Evolutionary conservation across 2,329 filamentous ascomycete species (phyloP).

Genomic region (Pseudogymnoascus destructans): DNA sequence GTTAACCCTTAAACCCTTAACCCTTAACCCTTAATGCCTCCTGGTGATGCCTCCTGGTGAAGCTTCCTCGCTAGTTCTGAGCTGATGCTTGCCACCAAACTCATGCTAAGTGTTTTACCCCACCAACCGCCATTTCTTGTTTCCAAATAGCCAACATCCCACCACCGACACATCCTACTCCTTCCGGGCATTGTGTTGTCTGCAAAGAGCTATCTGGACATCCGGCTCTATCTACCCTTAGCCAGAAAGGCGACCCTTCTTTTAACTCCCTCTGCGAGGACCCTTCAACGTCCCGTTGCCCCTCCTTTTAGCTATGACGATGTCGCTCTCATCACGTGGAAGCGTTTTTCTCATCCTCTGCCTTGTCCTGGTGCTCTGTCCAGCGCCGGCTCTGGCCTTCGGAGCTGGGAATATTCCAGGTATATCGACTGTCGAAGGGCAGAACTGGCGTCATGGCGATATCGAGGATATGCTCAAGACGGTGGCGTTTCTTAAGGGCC

Average conservation of each 20-base stretch:
- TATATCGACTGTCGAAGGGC: constrained; percentile 42
- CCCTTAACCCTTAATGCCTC: no score
- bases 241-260: not conserved
- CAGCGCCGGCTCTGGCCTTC: constrained; percentile 46
- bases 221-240: not conserved
- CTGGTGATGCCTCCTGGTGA: no score
- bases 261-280: not conserved
- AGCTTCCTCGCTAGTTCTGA: not conserved
- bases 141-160: not conserved
- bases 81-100: not conserved
- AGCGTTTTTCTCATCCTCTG: constrained; percentile 35
- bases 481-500: constrained; percentile 62
- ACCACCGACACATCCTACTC: not conserved
- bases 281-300: not conserved
- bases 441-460: constrained; percentile 32
- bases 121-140: not conserved
- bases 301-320: constrained; percentile 4
- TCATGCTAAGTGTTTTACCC: constrained; percentile 3
- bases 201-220: not conserved
- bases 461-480: constrained; percentile 74
- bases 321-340: constrained; percentile 13
- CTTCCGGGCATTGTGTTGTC: not conserved
- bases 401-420: constrained; percentile 62
- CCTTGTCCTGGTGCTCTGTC: constrained; percentile 43
- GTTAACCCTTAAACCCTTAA: no score